phyloP scores from a whole-genome alignment of 495 filamentous ascomycete genomes.

The Lasiosphaeria miniovina region DNA sequence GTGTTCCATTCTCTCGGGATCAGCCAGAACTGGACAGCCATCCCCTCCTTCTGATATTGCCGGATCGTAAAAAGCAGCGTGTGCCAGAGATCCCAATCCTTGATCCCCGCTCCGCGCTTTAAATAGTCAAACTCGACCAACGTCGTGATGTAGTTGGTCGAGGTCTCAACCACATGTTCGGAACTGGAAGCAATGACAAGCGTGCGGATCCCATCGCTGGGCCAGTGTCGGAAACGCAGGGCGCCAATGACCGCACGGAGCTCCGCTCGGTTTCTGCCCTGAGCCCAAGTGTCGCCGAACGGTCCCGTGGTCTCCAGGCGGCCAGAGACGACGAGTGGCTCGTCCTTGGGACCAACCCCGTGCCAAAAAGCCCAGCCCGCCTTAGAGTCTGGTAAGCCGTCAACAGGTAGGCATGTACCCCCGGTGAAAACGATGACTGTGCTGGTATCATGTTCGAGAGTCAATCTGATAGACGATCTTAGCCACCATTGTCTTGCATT shows the following conservation, averaged over 20 bases:
- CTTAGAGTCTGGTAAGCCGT: constrained; percentile 31
- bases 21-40: constrained; percentile 42
- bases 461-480: too few relatives aligned
- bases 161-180: constrained; percentile 39
- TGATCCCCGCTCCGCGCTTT: constrained; percentile 23
- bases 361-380: constrained; percentile 40
- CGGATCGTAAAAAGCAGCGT: constrained; percentile 36
- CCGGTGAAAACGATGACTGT: too few relatives aligned
- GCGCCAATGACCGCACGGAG: constrained; percentile 43
- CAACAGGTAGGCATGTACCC: too few relatives aligned
- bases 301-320: constrained; percentile 36
- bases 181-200: constrained; percentile 49
- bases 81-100: constrained; percentile 46
- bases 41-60: constrained; percentile 17
- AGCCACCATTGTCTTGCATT: too few relatives aligned
- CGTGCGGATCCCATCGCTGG: constrained; percentile 34
- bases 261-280: constrained; percentile 46
- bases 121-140: constrained; percentile 45
- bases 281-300: constrained; percentile 25
- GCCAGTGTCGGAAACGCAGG: constrained; percentile 35
- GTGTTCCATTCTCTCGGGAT: constrained; percentile 33
- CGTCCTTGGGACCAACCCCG: constrained; percentile 8
- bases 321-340: constrained; percentile 12
- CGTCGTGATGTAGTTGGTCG: constrained; percentile 36
- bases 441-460: too few relatives aligned